Conservation (phyloP, 345 rosid genomes). For the Gossypium mustelinum region DNA sequence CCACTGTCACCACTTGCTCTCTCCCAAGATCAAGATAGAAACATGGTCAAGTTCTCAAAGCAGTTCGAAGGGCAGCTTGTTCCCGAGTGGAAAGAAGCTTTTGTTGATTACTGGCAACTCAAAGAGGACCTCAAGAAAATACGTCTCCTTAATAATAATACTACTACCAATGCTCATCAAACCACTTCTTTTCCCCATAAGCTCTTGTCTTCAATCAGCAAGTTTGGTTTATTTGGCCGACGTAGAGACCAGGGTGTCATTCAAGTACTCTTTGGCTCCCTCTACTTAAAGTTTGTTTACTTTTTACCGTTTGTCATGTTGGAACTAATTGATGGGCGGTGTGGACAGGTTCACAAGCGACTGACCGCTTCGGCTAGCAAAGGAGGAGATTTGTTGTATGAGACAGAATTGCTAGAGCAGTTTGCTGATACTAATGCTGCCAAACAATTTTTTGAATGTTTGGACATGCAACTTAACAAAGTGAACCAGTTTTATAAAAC, state of each 20-base stretch:
- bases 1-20: slow-evolving; percentile 14
- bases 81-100: slow-evolving; percentile 99
- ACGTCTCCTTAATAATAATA: slow-evolving; percentile 29
- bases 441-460: slow-evolving; percentile 65
- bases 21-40: slow-evolving; percentile 5
- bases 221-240: slow-evolving; percentile 39
- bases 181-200: slow-evolving; percentile 24
- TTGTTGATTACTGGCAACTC: slow-evolving; percentile 89
- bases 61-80: slow-evolving; percentile 92
- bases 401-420: slow-evolving; percentile 80
- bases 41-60: slow-evolving; percentile 85
- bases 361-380: slow-evolving; percentile 62
- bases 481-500: slow-evolving; percentile 79
- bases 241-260: slow-evolving; percentile 55
- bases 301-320: background rate
- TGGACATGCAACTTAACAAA: slow-evolving; percentile 88
- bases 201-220: slow-evolving; percentile 45
- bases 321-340: background rate
- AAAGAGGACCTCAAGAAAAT: slow-evolving; percentile 74
- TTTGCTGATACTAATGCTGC: slow-evolving; percentile 76
- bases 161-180: background rate
- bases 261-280: slow-evolving; percentile 43
- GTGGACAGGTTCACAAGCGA: slow-evolving; percentile 69
- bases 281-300: background rate
- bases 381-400: slow-evolving; percentile 57